Percentiles rank a stretch among this genome's conserved stretches.
phyloP scores from a whole-genome alignment of 2,329 filamentous ascomycete species.

The Talaromyces sp. region DNA sequence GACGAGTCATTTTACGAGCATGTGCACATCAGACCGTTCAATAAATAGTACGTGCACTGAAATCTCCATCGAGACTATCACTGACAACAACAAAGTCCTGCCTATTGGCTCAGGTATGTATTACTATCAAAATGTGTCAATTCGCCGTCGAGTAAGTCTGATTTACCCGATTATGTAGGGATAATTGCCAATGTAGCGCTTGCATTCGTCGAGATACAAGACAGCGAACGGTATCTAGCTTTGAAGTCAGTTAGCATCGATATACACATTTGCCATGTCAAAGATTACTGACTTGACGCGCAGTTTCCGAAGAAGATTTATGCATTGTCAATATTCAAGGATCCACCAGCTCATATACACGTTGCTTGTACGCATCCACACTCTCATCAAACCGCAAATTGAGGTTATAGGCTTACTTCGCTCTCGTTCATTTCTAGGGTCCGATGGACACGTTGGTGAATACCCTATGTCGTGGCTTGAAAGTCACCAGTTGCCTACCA shows the following conservation, averaged over 20 bases:
- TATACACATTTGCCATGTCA: slow-evolving; percentile 7
- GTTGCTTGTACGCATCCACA: slow-evolving; percentile 49
- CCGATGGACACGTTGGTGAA: slow-evolving; percentile 63
- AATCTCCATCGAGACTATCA: not conserved
- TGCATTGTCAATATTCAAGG: slow-evolving; percentile 28
- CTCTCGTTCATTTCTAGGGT: slow-evolving; percentile 50
- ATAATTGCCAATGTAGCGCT: slow-evolving; percentile 65
- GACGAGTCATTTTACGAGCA: not conserved
- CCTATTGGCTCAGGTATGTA: slow-evolving; percentile 17
- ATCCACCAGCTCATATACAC: slow-evolving; percentile 39
- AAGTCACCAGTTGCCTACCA: slow-evolving; percentile 39
- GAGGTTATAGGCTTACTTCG: not conserved
- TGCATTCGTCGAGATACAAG: slow-evolving; percentile 68
- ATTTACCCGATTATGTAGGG: slow-evolving; percentile 43
- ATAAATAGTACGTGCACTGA: slow-evolving; percentile 8
- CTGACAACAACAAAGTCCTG: slow-evolving; percentile 8
- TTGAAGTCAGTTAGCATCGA: slow-evolving; percentile 48
- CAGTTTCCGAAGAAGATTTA: slow-evolving; percentile 49
- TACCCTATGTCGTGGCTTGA: slow-evolving; percentile 64
- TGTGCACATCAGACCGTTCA: slow-evolving; percentile 8
- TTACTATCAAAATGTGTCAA: not conserved
- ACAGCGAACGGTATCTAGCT: slow-evolving; percentile 66
- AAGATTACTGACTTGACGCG: slow-evolving; percentile 17
- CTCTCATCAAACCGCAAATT: not conserved
- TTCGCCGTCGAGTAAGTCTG: not conserved